A percentile compares a stretch with the other conserved stretches of the same genome.
These are phyloP conservation scores for Talaromyces liani DNA, from an alignment of 495 filamentous ascomycete genomes.

Conservation along the genomic window DNA sequence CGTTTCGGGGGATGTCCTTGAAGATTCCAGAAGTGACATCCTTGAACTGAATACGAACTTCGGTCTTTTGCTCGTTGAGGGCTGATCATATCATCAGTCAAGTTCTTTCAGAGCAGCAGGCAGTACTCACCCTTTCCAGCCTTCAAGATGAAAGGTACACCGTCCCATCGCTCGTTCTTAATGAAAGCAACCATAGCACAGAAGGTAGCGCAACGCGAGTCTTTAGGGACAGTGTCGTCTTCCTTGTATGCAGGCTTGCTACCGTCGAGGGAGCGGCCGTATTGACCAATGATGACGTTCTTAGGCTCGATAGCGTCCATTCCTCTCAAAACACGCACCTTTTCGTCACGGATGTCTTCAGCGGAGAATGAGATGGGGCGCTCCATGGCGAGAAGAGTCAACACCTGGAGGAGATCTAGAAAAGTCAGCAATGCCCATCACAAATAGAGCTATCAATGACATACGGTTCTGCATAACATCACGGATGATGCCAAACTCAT, in stretches of 20 bases:
- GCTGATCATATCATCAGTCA: constrained; percentile 36
- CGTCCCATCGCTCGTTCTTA: constrained; percentile 99
- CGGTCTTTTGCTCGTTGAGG: constrained; percentile 99
- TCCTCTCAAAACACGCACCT: constrained; percentile 89
- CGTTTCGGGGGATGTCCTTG: constrained; percentile 98
- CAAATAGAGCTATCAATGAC: too few relatives aligned
- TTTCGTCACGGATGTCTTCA: constrained; percentile 98
- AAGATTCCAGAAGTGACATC: constrained; percentile 99
- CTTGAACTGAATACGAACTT: constrained; percentile 98
- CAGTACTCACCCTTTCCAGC: constrained; percentile 77
- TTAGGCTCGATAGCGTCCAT: constrained; percentile 97
- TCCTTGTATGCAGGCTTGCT: constrained; percentile 98
- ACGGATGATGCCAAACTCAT: constrained; percentile 98
- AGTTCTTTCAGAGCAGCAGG: not conserved
- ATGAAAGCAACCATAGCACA: constrained; percentile 95
- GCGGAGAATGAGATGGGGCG: constrained; percentile 96
- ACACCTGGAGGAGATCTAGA: constrained; percentile 80
- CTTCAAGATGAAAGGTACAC: constrained; percentile 99
- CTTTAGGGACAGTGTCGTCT: constrained; percentile 96
- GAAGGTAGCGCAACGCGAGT: constrained; percentile 96
- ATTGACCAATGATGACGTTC: constrained; percentile 99
- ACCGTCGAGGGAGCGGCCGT: constrained; percentile 92
- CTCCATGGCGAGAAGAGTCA: constrained; percentile 97
- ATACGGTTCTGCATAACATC: constrained; percentile 94
- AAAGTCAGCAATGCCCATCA: constrained; percentile 15